Conservation (phyloP, 495 filamentous ascomycete species). For the Penicillium alfredii region DNA sequence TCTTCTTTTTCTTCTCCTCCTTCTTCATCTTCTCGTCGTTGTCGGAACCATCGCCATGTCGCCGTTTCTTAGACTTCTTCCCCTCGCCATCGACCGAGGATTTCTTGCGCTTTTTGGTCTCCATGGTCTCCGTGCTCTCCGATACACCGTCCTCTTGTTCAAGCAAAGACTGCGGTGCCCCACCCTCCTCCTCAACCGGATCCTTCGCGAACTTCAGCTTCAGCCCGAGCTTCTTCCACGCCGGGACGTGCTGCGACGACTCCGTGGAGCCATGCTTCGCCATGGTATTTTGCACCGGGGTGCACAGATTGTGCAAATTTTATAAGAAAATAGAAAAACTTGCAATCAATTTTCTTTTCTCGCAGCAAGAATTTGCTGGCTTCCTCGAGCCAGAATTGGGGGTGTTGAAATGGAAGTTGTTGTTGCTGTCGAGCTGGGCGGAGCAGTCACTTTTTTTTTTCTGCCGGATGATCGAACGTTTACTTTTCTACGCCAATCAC, state of each 20-base stretch:
- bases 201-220: constrained; percentile 63
- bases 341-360: too few relatives aligned
- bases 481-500: too few relatives aligned
- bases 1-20: constrained; percentile 17
- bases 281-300: too few relatives aligned
- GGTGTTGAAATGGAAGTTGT: not conserved
- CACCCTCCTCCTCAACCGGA: constrained; percentile 18
- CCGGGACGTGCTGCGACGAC: constrained; percentile 50
- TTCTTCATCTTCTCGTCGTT: constrained; percentile 13
- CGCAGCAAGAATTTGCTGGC: too few relatives aligned
- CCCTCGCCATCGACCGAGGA: constrained; percentile 12
- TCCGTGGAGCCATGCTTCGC: constrained; percentile 11
- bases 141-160: constrained; percentile 8
- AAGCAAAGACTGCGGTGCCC: too few relatives aligned
- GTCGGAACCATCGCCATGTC: constrained; percentile 15
- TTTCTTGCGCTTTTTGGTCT: constrained; percentile 22
- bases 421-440: not conserved
- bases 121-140: constrained; percentile 14
- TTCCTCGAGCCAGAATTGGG: too few relatives aligned
- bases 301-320: too few relatives aligned
- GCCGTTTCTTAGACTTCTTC: constrained; percentile 19
- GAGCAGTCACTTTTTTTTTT: constrained; percentile 12
- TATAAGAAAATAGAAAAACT: too few relatives aligned
- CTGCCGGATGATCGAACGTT: too few relatives aligned
- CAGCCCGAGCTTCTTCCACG: constrained; percentile 72